Base-by-base conservation (phyloP, 2,329 filamentous ascomycete genomes). In the Fusarium praegraminearum region DNA sequence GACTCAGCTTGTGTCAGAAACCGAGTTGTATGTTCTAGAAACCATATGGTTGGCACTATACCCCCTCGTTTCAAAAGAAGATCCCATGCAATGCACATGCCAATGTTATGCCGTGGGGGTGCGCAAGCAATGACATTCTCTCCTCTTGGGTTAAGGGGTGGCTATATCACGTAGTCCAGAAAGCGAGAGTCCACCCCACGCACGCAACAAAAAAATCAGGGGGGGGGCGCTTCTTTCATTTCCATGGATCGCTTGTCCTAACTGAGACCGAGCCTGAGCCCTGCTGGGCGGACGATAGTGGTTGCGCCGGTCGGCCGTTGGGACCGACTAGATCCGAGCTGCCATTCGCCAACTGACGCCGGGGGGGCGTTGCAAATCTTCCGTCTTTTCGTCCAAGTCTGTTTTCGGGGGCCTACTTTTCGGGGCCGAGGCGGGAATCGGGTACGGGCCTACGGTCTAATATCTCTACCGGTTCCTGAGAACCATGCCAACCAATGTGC, bases 311-410 rank as follows among this genome's bases (percentile, higher is more conserved):
- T 52, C 38, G 47, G 59, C 59, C 53, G 62, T 72, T 69, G 61
- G 70, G 65, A 55, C 68, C 54, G 67, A 71, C 62, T 57, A 53
- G 71, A 73, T 72, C 68, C 65, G 62, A 65, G 59, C 62, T 49
- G 32, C 60, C 62, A 65, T 65, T 65, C 57, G 43, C 62, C 52
- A 70, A 44, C 49, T 41, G 36, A 52, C 43, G 30, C 67, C 49
- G 49, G 51, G 49, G 58, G 40, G 40, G 40, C 36, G 41, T 24
- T 45, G 53, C 43, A 47, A 69, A 69, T 65, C 65, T 52, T 66
- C 38, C 35, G 44, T 63, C 60, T 51, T 62, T 62, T 65, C 24
- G 66, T 52, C 30, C 47, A 64, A 58, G 59, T 52, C 46, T 64
- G 50, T 50, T 68, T 43, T 56, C 56, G 53, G 61, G 56, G 44